These are phyloP conservation scores for Kwoniella newhampshirensis DNA, from an alignment of 768 basidiomycete genomes.

Conservation along the genomic window DNA sequence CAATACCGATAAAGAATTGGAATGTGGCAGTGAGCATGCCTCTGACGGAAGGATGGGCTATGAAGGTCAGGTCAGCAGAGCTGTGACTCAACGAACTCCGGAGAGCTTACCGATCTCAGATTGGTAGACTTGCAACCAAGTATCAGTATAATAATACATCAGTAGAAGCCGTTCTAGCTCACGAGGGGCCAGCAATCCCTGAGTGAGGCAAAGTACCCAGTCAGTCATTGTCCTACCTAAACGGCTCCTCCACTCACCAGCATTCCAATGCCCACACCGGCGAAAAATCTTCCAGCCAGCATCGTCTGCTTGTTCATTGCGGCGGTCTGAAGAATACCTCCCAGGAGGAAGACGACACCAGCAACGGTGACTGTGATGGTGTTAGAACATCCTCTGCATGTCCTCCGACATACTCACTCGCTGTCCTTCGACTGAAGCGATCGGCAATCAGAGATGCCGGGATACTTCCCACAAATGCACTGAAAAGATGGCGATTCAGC, in stretches of 20 bases:
- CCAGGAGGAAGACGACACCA: constrained; percentile 22
- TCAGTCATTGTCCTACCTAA: constrained; percentile 64
- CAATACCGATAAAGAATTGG: constrained; percentile 64
- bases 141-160: not conserved
- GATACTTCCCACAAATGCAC: constrained; percentile 42
- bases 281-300: constrained; percentile 43
- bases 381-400: constrained; percentile 48
- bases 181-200: constrained; percentile 53
- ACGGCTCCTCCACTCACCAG: constrained; percentile 54
- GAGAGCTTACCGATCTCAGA: constrained; percentile 56
- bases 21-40: constrained; percentile 62
- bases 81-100: not conserved
- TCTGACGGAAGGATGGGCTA: constrained; percentile 59
- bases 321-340: constrained; percentile 28
- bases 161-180: constrained; percentile 29
- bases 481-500: too few species aligned
- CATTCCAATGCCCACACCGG: constrained; percentile 52
- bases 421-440: constrained; percentile 18
- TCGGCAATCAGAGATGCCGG: constrained; percentile 57
- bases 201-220: constrained; percentile 59
- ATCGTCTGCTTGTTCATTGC: constrained; percentile 30
- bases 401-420: constrained; percentile 12
- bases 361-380: constrained; percentile 6
- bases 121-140: constrained; percentile 60
- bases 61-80: not conserved